Evolutionary conservation across 345 rosid genomes (phyloP).

Genomic region (Chamaenerion angustifolium): DNA sequence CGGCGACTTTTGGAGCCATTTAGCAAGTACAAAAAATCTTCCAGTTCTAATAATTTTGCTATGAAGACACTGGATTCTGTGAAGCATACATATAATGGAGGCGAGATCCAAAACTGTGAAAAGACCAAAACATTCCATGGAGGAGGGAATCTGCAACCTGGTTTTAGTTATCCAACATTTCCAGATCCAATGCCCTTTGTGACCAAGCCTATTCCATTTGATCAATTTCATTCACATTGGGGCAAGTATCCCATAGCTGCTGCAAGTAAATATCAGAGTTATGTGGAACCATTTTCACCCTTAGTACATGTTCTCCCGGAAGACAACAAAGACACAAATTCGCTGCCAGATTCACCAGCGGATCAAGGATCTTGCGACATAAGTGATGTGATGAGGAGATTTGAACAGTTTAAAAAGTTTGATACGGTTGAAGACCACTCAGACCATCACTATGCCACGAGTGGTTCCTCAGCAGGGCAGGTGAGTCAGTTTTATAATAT

Average conservation of each 20-base stretch:
- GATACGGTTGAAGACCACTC: constrained; percentile 61
- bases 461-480: constrained; percentile 30
- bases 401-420: constrained; percentile 54
- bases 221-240: constrained; percentile 10
- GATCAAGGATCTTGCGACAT: constrained; percentile 19
- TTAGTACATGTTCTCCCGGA: constrained; percentile 15
- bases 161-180: background rate
- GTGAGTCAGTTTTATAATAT: constrained; percentile 18
- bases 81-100: background rate
- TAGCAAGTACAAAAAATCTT: constrained; percentile 7
- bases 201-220: constrained; percentile 1
- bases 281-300: constrained; percentile 4
- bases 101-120: no score
- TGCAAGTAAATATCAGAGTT: constrained; percentile 3
- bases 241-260: background rate
- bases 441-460: constrained; percentile 43
- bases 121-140: no score
- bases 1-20: constrained; percentile 6
- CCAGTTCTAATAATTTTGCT: constrained; percentile 14
- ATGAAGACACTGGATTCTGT: constrained; percentile 7
- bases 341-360: constrained; percentile 11
- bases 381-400: constrained; percentile 39
- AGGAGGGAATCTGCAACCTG: no score
- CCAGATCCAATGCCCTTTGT: background rate
- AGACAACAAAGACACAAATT: constrained; percentile 12